Conservation (phyloP, 192 early-diverging fungal species). For the Coemansia sp. region DNA sequence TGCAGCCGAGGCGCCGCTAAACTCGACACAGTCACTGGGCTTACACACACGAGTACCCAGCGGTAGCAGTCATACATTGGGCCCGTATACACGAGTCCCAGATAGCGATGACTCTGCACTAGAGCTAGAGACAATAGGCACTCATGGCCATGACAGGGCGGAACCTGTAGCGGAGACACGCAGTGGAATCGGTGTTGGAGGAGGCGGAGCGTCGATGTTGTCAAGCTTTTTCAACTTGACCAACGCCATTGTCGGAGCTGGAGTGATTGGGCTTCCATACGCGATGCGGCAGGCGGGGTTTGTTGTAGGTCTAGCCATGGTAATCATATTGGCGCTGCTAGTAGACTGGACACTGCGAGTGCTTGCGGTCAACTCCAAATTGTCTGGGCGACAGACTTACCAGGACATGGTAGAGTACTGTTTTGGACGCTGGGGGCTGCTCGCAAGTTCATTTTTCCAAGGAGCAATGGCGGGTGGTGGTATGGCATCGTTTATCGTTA, state of each 20-base stretch:
- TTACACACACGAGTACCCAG: constrained; percentile 4
- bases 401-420: constrained; percentile 83
- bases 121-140: constrained; percentile 2
- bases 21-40: background rate
- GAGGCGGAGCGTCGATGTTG: constrained; percentile 40
- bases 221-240: constrained; percentile 80
- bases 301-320: constrained; percentile 55
- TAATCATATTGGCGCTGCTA: constrained; percentile 57
- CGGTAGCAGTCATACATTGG: background rate
- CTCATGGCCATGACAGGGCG: background rate
- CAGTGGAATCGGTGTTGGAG: background rate
- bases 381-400: constrained; percentile 79
- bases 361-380: constrained; percentile 72
- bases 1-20: background rate
- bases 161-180: background rate
- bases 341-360: constrained; percentile 81
- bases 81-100: background rate
- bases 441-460: constrained; percentile 85
- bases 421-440: constrained; percentile 77
- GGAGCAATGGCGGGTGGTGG: constrained; percentile 95
- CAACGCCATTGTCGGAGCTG: constrained; percentile 94
- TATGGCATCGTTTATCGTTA: constrained; percentile 56
- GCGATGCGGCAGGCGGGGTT: constrained; percentile 83
- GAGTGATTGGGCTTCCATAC: constrained; percentile 83
- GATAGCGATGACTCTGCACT: constrained; percentile 1